Conservation (phyloP, 176 grass and related monocot species). For the Eleusine coracana region DNA sequence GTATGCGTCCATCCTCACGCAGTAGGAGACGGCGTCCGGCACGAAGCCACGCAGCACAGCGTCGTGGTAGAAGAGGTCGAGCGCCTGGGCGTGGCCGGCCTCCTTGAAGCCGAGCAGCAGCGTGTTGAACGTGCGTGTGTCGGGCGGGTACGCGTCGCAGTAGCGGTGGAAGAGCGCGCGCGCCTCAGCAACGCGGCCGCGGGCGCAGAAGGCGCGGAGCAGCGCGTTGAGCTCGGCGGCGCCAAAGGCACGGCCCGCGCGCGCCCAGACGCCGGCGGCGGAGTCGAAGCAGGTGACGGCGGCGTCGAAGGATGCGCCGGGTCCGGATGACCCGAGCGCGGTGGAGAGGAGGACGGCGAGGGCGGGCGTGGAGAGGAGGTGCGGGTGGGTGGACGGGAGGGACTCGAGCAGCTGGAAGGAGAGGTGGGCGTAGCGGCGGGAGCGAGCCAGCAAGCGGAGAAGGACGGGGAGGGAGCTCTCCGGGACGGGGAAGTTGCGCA, state of each 20-base stretch:
- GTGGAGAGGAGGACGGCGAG: constrained; percentile 70
- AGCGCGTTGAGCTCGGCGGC: constrained; percentile 74
- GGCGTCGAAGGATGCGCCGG: constrained; percentile 50
- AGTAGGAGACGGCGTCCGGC: constrained; percentile 69
- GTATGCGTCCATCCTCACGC: constrained; percentile 76
- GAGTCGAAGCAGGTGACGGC: constrained; percentile 62
- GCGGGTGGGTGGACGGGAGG: constrained; percentile 51
- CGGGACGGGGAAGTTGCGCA: constrained; percentile 31
- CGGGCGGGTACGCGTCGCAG: constrained; percentile 56
- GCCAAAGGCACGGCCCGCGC: constrained; percentile 58
- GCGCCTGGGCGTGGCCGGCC: constrained; percentile 59
- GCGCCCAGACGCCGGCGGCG: constrained; percentile 59
- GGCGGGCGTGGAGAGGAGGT: constrained; percentile 57
- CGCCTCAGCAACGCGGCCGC: constrained; percentile 61
- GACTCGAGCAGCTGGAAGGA: constrained; percentile 56
- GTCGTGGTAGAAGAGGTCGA: constrained; percentile 92
- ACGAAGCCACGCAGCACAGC: constrained; percentile 70
- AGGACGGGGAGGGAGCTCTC: constrained; percentile 41
- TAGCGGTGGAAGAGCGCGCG: constrained; percentile 68
- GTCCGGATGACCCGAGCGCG: constrained; percentile 36
- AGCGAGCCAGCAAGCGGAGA: constrained; percentile 47
- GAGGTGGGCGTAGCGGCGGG: constrained; percentile 52
- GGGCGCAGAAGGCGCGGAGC: constrained; percentile 68
- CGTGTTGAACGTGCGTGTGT: constrained; percentile 76
- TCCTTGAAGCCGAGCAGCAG: constrained; percentile 92